Base-by-base conservation (phyloP, 2,329 filamentous ascomycete species). In the Colletotrichum spinosum region DNA sequence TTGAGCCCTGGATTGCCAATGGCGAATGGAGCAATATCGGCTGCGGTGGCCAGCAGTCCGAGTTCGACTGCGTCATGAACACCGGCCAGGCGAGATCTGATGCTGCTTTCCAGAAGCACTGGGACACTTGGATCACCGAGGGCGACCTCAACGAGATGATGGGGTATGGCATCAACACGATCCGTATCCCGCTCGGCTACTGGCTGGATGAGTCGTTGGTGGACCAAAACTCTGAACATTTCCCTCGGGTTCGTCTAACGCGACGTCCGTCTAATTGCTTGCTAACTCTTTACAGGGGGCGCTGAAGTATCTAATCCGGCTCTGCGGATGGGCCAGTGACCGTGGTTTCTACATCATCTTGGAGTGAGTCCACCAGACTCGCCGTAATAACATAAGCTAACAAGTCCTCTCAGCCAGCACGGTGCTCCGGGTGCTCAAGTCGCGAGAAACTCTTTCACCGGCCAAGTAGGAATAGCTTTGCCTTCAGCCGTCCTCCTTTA, bases 151-250 rank as follows among this genome's bases (percentile, higher is more conserved):
- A 79, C 25, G 72, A 81, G 68, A 87, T 87, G 75, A 70, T 75
- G n/a, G 76, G 72, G 46, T 81, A 79, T 46, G 83, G 84, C 0
- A 73, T 87, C 45, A 87, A 87, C 70, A 83, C 84, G 0, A 77
- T 88, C 51, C 79, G 84, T 6, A 80, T 88, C 25, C 84, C 85
- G 0, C 74, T 87, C 4, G 86, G 85, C 8, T 88, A 85, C 73
- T 88, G 84, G 84, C 75, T 86, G 42, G 76, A 82, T 45, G 83
- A 86, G 69, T 78, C 78, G 42, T 72, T 85, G 2, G 81, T 87
- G 10, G 77, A 84, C 59, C 49, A 63, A 34, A 57, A 77, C 48
- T 82, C 78, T 37, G 84, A 86, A 72, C 76, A 84, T 64, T 87
- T 86, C 60, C 83, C 84, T 4, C 73, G 69, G 68, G 67, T 64